A percentile compares a stretch with the other conserved stretches of the same genome.
phyloP scores from a whole-genome alignment of 768 basidiomycete genomes.

The Tricholoma terreum region DNA sequence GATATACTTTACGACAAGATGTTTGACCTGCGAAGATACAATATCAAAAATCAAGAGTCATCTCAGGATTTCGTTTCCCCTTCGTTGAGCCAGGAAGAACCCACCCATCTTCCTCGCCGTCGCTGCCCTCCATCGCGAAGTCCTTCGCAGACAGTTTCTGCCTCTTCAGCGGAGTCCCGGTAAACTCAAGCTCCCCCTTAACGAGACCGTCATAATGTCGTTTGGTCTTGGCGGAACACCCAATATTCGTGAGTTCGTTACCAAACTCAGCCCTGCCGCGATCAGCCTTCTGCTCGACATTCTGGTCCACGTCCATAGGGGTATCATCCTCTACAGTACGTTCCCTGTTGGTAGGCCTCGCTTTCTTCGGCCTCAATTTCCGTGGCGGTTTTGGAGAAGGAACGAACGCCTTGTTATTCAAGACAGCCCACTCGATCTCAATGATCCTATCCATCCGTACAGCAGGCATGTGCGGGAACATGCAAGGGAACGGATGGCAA shows the following conservation, averaged over 20 bases:
- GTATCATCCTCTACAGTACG: slow-evolving; percentile 24
- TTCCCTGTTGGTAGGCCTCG: slow-evolving; percentile 20
- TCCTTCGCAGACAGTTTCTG: slow-evolving; percentile 25
- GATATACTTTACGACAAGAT: no score
- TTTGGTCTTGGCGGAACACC: slow-evolving; percentile 35
- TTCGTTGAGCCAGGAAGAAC: slow-evolving; percentile 24
- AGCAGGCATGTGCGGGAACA: slow-evolving; percentile 19
- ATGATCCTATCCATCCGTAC: slow-evolving; percentile 58
- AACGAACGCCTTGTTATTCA: slow-evolving; percentile 55
- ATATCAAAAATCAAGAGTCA: not conserved
- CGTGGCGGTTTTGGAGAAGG: slow-evolving; percentile 51
- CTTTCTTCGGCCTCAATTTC: slow-evolving; percentile 37
- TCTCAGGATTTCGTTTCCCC: slow-evolving; percentile 11
- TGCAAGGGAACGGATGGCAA: slow-evolving; percentile 20
- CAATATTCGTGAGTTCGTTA: slow-evolving; percentile 42
- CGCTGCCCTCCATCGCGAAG: slow-evolving; percentile 20
- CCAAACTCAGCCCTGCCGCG: slow-evolving; percentile 34
- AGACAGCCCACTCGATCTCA: slow-evolving; percentile 78
- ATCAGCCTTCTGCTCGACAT: slow-evolving; percentile 11
- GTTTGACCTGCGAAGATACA: slow-evolving; percentile 1
- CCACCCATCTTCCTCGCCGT: slow-evolving; percentile 33
- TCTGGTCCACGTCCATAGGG: slow-evolving; percentile 27
- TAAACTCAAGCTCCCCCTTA: slow-evolving; percentile 19
- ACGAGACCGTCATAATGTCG: slow-evolving; percentile 26
- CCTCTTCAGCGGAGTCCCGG: slow-evolving; percentile 32